Evolutionary conservation across 768 basidiomycete species (phyloP).

Genomic region (Amanita polypyramis): DNA sequence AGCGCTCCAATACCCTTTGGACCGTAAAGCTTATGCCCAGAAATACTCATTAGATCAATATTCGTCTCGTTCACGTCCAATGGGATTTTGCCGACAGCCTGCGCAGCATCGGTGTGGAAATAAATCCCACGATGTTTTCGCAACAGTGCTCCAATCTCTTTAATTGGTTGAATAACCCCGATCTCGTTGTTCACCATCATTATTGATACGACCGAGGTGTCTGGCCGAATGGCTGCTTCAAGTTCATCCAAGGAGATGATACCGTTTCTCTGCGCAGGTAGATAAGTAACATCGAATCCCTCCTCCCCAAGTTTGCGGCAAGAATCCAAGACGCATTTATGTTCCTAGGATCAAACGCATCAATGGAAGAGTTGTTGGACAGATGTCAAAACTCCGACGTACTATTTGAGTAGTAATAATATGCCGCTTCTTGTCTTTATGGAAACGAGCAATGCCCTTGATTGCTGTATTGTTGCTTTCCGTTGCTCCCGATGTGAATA

Average conservation of each 20-base stretch:
- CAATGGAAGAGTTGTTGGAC: not conserved
- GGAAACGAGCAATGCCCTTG: slow-evolving; percentile 93
- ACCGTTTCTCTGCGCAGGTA: slow-evolving; percentile 88
- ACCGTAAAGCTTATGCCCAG: slow-evolving; percentile 96
- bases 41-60: slow-evolving; percentile 91
- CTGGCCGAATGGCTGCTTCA: slow-evolving; percentile 82
- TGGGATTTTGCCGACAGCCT: slow-evolving; percentile 86
- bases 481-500: slow-evolving; percentile 97
- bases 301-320: slow-evolving; percentile 93
- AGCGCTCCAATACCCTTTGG: slow-evolving; percentile 94
- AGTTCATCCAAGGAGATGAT: slow-evolving; percentile 70
- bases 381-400: slow-evolving; percentile 16
- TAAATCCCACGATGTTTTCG: slow-evolving; percentile 85
- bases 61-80: slow-evolving; percentile 93
- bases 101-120: slow-evolving; percentile 97
- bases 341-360: slow-evolving; percentile 50
- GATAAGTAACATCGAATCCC: slow-evolving; percentile 95
- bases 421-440: slow-evolving; percentile 88
- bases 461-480: slow-evolving; percentile 97
- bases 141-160: slow-evolving; percentile 83
- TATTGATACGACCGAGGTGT: slow-evolving; percentile 89
- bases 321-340: slow-evolving; percentile 98
- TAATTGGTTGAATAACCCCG: slow-evolving; percentile 94
- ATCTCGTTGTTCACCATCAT: slow-evolving; percentile 99
- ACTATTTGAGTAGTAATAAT: slow-evolving; percentile 94